These are phyloP conservation scores for Ustilago curta DNA, from an alignment of 1,284 basidiomycete genomes.

Conservation along the genomic window DNA sequence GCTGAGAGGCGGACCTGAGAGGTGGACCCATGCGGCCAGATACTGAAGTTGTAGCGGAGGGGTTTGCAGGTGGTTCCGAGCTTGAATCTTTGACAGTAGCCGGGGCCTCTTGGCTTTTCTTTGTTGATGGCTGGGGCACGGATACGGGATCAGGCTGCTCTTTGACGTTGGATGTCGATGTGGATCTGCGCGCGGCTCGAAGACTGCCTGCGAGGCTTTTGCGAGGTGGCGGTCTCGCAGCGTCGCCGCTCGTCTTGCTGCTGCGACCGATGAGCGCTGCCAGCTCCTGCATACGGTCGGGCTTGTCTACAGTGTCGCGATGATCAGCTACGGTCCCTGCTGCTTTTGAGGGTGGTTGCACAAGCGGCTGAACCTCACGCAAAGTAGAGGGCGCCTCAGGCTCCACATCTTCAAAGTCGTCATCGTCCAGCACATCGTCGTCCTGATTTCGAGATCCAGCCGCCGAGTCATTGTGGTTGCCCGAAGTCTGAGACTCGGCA, in stretches of 20 bases:
- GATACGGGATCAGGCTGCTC: constrained; percentile 15
- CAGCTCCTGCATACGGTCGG: constrained; percentile 45
- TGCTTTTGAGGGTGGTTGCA: neutral
- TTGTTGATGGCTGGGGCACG: constrained; percentile 5
- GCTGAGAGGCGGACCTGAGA: constrained; percentile 40
- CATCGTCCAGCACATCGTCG: constrained; percentile 28
- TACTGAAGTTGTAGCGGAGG: neutral
- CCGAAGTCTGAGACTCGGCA: constrained; percentile 35
- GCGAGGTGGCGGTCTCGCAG: constrained; percentile 28
- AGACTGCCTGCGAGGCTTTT: constrained; percentile 46
- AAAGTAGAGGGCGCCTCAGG: constrained; percentile 15
- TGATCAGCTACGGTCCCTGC: neutral
- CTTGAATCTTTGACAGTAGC: neutral
- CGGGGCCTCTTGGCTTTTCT: neutral
- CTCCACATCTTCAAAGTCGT: constrained; percentile 47
- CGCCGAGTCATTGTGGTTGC: neutral
- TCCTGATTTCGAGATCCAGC: constrained; percentile 4
- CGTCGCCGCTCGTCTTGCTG: neutral
- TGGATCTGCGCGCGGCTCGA: constrained; percentile 37
- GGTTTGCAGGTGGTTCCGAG: constrained; percentile 3
- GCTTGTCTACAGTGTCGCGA: neutral
- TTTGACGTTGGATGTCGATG: constrained; percentile 17
- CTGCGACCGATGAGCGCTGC: constrained; percentile 35
- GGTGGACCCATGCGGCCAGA: constrained; percentile 38
- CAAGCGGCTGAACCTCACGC: constrained; percentile 16